Evolutionary conservation across 2,329 filamentous ascomycete species (phyloP), one percentile per base, ranked within the genome.

Genomic region (Penicillium crustosum): DNA sequence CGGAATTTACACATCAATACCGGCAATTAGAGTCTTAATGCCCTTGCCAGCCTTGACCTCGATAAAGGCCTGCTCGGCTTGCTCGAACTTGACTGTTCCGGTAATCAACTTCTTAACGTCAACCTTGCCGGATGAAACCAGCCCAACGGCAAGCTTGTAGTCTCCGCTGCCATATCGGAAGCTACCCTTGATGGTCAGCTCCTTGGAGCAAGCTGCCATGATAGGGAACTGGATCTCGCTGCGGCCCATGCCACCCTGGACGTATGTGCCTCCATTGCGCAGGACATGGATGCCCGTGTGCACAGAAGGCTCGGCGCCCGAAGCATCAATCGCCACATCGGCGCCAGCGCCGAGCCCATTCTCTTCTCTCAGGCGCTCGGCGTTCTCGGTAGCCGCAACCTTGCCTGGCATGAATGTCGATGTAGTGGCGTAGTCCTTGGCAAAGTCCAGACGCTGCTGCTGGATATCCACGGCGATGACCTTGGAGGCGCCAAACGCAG

Each of bases 121-220:
- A 41, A 97, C 84, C 73, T 85, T 86, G 49, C 90, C 90, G 27
- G 78, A 82, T 8, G 83, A 82, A 1, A 96, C 86, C 60, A 97
- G 81, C 62, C 91, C 86, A 45, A 97, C 82, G 5, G 91, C 91
- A 7, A 93, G 84, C 72, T 87, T 84, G 77, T 97, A 97, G 75
- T 97, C 93, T 21, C 93, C 93, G 54, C 86, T 84, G 4, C 88
- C 88, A 75, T 97, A 97, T 39, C 93, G 86, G 82, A 97, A 97
- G 61, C 88, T 93, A 23, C 93, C 93, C 71, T 89, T 90, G 47
- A 90, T 83, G 12, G 88, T 95, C 51, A 96, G 81, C 80, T 97
- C 93, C 79, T 97, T 97, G 50, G 87, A 83, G 74, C 92, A 95
- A 71, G 95, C 82, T 6, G 90, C 89, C 84, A 93, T 90, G 73